Evolutionary conservation across 1,139 yeast genomes (phyloP), one percentile per base, ranked within the genome.

Genomic region (Magnusiomyces suaveolens): DNA sequence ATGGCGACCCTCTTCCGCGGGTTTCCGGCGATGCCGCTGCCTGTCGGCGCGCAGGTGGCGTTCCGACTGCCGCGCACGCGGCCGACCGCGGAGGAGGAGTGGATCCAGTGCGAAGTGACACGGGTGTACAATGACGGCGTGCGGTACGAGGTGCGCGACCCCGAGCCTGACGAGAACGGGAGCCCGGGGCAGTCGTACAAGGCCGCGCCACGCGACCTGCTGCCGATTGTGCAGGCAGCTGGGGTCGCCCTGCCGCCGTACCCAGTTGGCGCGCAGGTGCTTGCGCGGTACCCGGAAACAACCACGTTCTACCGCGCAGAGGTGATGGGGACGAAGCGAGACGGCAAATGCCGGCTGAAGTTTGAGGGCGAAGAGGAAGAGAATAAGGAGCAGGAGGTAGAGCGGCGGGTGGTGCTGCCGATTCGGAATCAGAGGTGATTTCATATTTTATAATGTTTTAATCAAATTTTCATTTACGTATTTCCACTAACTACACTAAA

Each of bases 321-420:
- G 52, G 97, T 94, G 2, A 84, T 83, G 43, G 90, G 95, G 0
- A 77, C 81, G 54, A 81, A 81, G 58, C 77, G 87, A 60, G 92
- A 84, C 62, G 89, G 94, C 0, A 78, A 76, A 20, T 95, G 95
- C 60, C 72, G 87, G 61, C 75, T 94, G 54, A 80, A 82, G 63
- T 94, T 94, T 64, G 98, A 94, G 63, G 99, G 98, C 6, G 99
- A 92, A 68, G 98, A 92, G 64, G 98, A 94, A 65, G 96, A 83
- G 1, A 92, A 87, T 54, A 92, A 92, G 69, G 97, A 90, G 66
- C 92, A 97, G 0, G 96, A 89, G 63, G 97, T 92, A 1, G 89
- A 84, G 57, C 75, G 97, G 60, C 73, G 90, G 56, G 75, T 86
- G 56, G 97, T 90, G 2, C 73, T 90, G 46, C 94, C 95, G 2